Evolutionary conservation across 1,284 basidiomycete genomes (phyloP).

Genomic region (Malassezia caprae): DNA sequence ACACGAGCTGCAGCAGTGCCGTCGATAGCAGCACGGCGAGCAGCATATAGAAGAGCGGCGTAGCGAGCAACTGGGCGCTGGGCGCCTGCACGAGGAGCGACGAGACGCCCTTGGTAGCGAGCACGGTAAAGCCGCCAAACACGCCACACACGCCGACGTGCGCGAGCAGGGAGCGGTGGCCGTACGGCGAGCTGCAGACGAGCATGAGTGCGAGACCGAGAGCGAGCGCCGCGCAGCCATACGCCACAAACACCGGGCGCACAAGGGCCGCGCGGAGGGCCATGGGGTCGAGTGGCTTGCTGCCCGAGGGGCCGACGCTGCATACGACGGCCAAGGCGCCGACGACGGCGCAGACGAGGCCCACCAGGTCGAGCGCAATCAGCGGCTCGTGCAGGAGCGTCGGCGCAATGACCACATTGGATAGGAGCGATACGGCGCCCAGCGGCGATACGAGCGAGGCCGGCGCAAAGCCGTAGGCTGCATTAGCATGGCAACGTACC

Average conservation of each 20-base stretch:
- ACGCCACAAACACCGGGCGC: conserved; percentile 35
- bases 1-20: conserved; percentile 78
- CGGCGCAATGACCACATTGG: conserved; percentile 89
- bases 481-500: conserved; percentile 15
- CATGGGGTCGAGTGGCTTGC: conserved; percentile 25
- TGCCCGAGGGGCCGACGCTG: conserved; percentile 54
- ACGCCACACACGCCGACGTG: conserved; percentile 80
- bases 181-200: conserved; percentile 55
- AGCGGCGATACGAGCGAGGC: conserved; percentile 89
- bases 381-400: conserved; percentile 56
- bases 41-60: conserved; percentile 40
- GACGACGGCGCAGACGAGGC: conserved; percentile 50
- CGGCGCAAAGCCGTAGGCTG: conserved; percentile 77
- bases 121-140: conserved; percentile 85
- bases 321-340: conserved; percentile 62
- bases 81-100: conserved; percentile 53
- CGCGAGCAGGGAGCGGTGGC: conserved; percentile 64
- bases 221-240: conserved; percentile 20
- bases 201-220: conserved; percentile 16
- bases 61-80: conserved; percentile 24
- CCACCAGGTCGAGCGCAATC: conserved; percentile 66
- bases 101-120: conserved; percentile 85
- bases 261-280: conserved; percentile 31
- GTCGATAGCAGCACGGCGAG: conserved; percentile 63
- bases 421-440: conserved; percentile 71